Evolutionary conservation across 2,329 filamentous ascomycete species (phyloP).

Genomic region (Tolypocladium cylindrosporum): DNA sequence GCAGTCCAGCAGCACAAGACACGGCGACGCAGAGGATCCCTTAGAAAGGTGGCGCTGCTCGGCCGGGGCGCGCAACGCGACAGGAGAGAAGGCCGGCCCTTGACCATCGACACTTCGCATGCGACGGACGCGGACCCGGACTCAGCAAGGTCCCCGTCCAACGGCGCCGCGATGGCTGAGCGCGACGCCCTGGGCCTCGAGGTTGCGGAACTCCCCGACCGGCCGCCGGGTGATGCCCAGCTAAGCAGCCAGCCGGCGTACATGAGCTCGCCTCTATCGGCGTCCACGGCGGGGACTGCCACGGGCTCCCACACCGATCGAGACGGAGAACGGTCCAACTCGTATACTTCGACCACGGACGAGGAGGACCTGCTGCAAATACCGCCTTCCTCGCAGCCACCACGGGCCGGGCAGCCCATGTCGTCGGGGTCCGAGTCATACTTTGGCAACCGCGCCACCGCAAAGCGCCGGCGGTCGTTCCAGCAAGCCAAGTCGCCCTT

Average conservation of each 20-base stretch:
- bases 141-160: conserved; percentile 8
- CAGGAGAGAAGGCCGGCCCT: conserved; percentile 39
- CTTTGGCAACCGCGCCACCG: conserved; percentile 34
- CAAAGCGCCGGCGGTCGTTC: conserved; percentile 35
- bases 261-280: conserved; percentile 8
- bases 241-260: conserved; percentile 21
- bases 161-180: conserved; percentile 10
- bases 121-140: conserved; percentile 11
- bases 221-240: conserved; percentile 35
- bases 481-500: conserved; percentile 51
- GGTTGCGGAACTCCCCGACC: conserved; percentile 34
- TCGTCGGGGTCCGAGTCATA: conserved; percentile 56
- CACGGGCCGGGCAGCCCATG: conserved; percentile 30
- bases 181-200: conserved; percentile 33
- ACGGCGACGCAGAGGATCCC: conserved; percentile 69
- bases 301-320: conserved; percentile 6
- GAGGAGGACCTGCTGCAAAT: conserved; percentile 72
- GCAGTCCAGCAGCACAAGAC: conserved; percentile 34
- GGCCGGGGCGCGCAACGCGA: conserved; percentile 60
- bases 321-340: conserved; percentile 13
- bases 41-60: conserved; percentile 78
- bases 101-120: conserved; percentile 31
- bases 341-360: conserved; percentile 60
- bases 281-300: conserved; percentile 7
- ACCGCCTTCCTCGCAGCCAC: conserved; percentile 33